phyloP scores from a whole-genome alignment of 2,329 filamentous ascomycete species.

The Scedosporium minutisporum region DNA sequence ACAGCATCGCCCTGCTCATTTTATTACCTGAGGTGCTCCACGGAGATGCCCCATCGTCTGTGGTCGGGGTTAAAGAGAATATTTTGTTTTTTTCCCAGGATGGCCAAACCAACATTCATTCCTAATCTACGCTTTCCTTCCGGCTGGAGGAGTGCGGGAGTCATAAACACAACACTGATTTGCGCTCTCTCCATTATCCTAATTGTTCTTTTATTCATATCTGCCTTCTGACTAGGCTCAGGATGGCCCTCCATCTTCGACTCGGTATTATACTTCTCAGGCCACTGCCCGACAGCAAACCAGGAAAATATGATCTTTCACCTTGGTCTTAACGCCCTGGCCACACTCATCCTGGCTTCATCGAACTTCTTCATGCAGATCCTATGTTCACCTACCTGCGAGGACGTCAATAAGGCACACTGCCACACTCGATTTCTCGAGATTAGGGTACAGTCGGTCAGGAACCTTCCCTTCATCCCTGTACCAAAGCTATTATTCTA shows the following conservation, averaged over 20 bases:
- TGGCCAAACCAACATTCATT: too few species aligned
- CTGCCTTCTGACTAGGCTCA: background rate
- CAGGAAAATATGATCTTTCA: background rate
- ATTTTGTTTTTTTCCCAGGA: too few species aligned
- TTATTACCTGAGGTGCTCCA: too few species aligned
- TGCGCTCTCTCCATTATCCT: background rate
- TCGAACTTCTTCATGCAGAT: constrained; percentile 14
- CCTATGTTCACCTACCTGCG: constrained; percentile 9
- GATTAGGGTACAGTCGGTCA: background rate
- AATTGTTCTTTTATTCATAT: background rate
- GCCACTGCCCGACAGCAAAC: background rate
- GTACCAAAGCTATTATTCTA: background rate
- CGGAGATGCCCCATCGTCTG: too few species aligned
- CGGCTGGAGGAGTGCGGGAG: background rate
- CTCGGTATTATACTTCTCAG: background rate
- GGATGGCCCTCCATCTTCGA: too few species aligned
- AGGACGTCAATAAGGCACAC: constrained; percentile 5
- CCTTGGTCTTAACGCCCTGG: background rate
- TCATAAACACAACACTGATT: background rate
- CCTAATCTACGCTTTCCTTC: too few species aligned
- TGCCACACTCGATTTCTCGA: background rate
- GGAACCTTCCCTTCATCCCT: background rate
- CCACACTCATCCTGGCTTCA: constrained; percentile 7
- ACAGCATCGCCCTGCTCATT: too few species aligned
- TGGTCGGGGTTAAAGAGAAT: too few species aligned